phyloP scores from a whole-genome alignment of 2,329 filamentous ascomycete genomes.

The Xylariaceae sp. region DNA sequence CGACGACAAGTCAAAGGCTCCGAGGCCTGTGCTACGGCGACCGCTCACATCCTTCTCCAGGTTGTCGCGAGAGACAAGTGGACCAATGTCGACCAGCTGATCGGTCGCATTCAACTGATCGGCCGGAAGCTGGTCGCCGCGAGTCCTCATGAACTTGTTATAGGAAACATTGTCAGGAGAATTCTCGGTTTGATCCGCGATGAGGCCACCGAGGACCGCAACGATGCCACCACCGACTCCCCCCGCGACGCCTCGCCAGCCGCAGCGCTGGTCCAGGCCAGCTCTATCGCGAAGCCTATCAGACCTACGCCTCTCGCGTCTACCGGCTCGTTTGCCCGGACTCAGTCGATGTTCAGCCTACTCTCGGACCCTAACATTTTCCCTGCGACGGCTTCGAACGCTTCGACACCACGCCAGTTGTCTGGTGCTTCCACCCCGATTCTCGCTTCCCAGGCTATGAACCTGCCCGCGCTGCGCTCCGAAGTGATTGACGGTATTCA shows the following conservation, averaged over 20 bases:
- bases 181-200: conserved; percentile 88
- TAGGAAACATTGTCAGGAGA: conserved; percentile 89
- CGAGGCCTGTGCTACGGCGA: conserved; percentile 84
- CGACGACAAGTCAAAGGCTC: conserved; percentile 84
- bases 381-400: conserved; percentile 45
- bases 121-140: conserved; percentile 74
- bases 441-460: conserved; percentile 37
- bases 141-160: conserved; percentile 83
- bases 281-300: conserved; percentile 19
- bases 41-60: conserved; percentile 79
- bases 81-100: conserved; percentile 69
- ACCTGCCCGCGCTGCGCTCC: conserved; percentile 68
- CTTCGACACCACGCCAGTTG: conserved; percentile 41
- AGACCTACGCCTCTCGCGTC: conserved; percentile 60
- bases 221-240: conserved; percentile 57
- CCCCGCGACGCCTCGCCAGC: conserved; percentile 34
- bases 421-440: conserved; percentile 49
- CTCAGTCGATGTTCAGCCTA: conserved; percentile 82
- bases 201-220: conserved; percentile 76
- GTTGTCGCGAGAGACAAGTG: conserved; percentile 80
- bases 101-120: conserved; percentile 72
- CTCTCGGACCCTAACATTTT: conserved; percentile 61
- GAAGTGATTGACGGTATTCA: conserved; percentile 92
- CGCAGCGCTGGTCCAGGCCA: conserved; percentile 8
- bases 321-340: conserved; percentile 58